Conservation (phyloP, 1,284 basidiomycete genomes). For the Cryptococcus sp. region DNA sequence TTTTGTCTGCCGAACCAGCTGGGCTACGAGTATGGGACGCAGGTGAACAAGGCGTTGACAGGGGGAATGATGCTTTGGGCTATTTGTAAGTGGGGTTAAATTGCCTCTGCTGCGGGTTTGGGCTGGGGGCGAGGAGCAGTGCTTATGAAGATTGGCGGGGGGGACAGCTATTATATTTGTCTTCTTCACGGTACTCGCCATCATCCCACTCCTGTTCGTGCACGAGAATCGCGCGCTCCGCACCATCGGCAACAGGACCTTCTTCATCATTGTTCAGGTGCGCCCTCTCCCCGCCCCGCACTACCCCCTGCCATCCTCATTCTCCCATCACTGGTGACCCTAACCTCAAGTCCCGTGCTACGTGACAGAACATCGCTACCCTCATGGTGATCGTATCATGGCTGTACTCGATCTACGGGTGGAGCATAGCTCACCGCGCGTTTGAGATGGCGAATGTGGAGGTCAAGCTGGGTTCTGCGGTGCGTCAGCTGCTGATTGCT, state of each 20-base stretch:
- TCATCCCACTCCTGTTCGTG: conserved; percentile 42
- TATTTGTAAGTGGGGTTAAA: conserved; percentile 26
- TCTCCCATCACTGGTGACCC: neutral
- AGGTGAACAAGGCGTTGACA: conserved; percentile 42
- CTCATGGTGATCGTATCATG: conserved; percentile 29
- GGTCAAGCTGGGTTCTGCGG: conserved; percentile 35
- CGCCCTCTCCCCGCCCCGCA: conserved; percentile 11
- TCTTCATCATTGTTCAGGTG: conserved; percentile 36
- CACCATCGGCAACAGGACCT: conserved; percentile 36
- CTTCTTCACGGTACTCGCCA: conserved; percentile 40
- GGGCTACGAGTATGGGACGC: conserved; percentile 41
- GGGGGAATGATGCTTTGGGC: conserved; percentile 47
- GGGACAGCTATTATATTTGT: conserved; percentile 34
- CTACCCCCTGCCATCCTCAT: neutral
- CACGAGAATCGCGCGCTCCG: conserved; percentile 36
- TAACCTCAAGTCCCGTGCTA: neutral
- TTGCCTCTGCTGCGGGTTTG: neutral
- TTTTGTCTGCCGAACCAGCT: conserved; percentile 27
- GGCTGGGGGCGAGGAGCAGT: neutral
- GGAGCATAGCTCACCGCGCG: conserved; percentile 40
- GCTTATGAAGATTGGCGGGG: neutral
- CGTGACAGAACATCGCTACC: conserved; percentile 20
- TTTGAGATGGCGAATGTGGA: conserved; percentile 26
- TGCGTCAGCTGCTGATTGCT: conserved; percentile 12
- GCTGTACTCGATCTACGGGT: conserved; percentile 46